A percentile compares a stretch with the other conserved stretches of the same genome.
Conservation (phyloP, 2,329 filamentous ascomycete genomes). For the Aspergillus nomiae region DNA sequence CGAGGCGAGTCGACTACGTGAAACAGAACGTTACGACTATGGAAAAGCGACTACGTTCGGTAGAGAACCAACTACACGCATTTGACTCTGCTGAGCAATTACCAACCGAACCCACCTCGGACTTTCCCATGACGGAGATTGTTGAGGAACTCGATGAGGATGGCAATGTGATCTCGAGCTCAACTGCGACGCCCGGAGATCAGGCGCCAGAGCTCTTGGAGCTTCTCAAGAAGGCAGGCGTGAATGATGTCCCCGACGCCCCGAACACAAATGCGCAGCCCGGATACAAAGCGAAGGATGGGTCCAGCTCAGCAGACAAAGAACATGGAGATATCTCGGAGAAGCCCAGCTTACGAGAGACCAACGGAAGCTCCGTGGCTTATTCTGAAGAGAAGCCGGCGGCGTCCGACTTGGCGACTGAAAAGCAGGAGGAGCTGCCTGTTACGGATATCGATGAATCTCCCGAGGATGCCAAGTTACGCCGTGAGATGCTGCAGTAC, state of each 20-base stretch:
- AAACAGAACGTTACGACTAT: slow-evolving; percentile 75
- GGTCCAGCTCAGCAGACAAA: neutral
- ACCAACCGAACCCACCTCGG: slow-evolving; percentile 64
- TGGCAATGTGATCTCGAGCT: slow-evolving; percentile 75
- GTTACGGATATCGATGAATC: slow-evolving; percentile 74
- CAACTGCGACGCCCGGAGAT: slow-evolving; percentile 67
- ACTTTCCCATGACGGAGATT: slow-evolving; percentile 82
- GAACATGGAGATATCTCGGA: slow-evolving; percentile 1
- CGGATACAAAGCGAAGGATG: slow-evolving; percentile 17
- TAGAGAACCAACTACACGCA: slow-evolving; percentile 67
- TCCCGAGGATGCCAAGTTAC: slow-evolving; percentile 74
- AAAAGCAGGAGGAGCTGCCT: slow-evolving; percentile 38
- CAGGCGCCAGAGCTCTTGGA: slow-evolving; percentile 69
- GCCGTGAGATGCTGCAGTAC: slow-evolving; percentile 89
- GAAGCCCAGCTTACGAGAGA: slow-evolving; percentile 4
- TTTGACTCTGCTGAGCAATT: slow-evolving; percentile 62
- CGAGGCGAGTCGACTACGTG: slow-evolving; percentile 85
- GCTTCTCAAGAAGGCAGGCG: slow-evolving; percentile 74
- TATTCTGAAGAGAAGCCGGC: slow-evolving; percentile 10
- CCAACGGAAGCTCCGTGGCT: slow-evolving; percentile 4
- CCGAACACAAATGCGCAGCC: slow-evolving; percentile 13
- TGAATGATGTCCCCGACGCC: slow-evolving; percentile 52
- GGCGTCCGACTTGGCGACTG: slow-evolving; percentile 22
- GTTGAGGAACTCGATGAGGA: slow-evolving; percentile 89
- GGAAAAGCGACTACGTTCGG: slow-evolving; percentile 69